These are phyloP conservation scores for Microbotryum scabiosae DNA, from an alignment of 1,284 basidiomycete genomes.

Conservation along the genomic window DNA sequence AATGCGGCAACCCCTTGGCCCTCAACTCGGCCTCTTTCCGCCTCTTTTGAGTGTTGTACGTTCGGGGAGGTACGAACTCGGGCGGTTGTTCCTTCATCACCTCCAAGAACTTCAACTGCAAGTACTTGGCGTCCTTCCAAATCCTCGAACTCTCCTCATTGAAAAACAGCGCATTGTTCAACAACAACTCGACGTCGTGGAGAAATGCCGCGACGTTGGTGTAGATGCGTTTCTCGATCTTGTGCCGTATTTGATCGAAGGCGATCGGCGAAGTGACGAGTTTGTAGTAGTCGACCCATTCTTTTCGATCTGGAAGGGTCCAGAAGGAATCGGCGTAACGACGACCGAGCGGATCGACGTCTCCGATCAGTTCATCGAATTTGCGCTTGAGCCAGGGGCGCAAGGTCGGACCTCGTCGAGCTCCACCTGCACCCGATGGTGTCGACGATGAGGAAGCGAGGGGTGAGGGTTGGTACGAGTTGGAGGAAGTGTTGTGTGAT, in stretches of 20 bases:
- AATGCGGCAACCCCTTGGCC: not conserved
- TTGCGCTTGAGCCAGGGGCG: slow-evolving; percentile 30
- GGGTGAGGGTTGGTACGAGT: not conserved
- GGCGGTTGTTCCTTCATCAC: slow-evolving; percentile 33
- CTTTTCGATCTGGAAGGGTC: slow-evolving; percentile 27
- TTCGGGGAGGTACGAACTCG: slow-evolving; percentile 19
- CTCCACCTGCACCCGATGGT: not conserved
- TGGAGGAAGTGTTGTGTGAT: not conserved
- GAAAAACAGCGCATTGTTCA: slow-evolving; percentile 33
- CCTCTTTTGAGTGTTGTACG: slow-evolving; percentile 15
- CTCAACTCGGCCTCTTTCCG: slow-evolving; percentile 2
- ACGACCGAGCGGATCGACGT: slow-evolving; percentile 22
- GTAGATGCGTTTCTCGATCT: slow-evolving; percentile 29
- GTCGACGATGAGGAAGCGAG: not conserved
- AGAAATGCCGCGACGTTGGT: slow-evolving; percentile 26
- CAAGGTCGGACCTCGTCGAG: slow-evolving; percentile 17
- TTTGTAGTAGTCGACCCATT: slow-evolving; percentile 34
- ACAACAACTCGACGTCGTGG: slow-evolving; percentile 31
- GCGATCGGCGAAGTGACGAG: slow-evolving; percentile 26
- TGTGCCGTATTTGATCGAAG: slow-evolving; percentile 18
- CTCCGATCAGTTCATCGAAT: slow-evolving; percentile 21
- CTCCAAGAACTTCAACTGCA: slow-evolving; percentile 31
- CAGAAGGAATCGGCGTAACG: slow-evolving; percentile 29
- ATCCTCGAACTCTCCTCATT: slow-evolving; percentile 33
- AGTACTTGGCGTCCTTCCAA: slow-evolving; percentile 32